Base-by-base conservation (phyloP, 257 asterid species). In the Fraxinus anomala region DNA sequence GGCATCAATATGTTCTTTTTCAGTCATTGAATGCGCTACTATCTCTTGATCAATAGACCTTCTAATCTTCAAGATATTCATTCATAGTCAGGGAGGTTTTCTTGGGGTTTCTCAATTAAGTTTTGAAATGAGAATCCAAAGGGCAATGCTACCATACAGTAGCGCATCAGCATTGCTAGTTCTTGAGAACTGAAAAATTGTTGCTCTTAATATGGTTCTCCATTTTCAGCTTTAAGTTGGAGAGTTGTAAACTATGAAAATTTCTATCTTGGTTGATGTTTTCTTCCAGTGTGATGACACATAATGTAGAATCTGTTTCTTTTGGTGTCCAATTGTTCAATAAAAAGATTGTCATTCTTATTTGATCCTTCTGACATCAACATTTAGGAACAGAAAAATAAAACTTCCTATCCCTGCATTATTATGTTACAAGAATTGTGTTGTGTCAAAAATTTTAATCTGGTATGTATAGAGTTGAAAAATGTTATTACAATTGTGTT, bases 381-480 rank as follows among this genome's bases (percentile, higher is more conserved):
- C 5, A 5, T 51, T 6, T 21, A 17, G 33, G 24, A 51, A 51
- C 24, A 51, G 23, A 51, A 51, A 51, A 51, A 4, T 14, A 0
- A 51, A 51, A 30, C 33, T 30, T 17, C 63, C 5, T 51, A 51
- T 51, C 23, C 23, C 63, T 17, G 51, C 51, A 2, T 42, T 42
- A 42, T 42, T 42, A 42, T 42, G 51, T 42, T 42, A 16, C 51
- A 42, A 42, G 4, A 42, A 42, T 42, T 12, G 17, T 42, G 51
- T 42, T 42, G 4, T 42, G 17, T 42, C 51, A 42, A 16, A 1
- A 17, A 30, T 30, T 51, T 19, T 17, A 3, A 76, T 76, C 76
- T 77, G 70, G 70, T 81, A 81, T 81, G 34, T 78, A 81, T 81
- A 81, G 36, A 76, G 61, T 13, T 75, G 76, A 78, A 84, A 78